Evolutionary conservation across 805 yeast species (phyloP).

Genomic region (Yamadazyma sp.): DNA sequence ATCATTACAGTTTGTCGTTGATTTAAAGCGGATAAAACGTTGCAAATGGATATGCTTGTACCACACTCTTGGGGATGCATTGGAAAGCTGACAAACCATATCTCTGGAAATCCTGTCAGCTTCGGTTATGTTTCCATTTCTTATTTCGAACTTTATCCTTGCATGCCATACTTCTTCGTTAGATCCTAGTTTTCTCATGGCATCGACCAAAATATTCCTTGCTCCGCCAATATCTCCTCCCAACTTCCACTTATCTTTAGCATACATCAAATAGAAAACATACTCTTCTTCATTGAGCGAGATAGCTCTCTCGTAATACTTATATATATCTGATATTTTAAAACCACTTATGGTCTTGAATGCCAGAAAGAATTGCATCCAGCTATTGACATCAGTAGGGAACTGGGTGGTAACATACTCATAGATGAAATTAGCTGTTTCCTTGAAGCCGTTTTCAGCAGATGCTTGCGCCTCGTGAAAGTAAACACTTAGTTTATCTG

Average conservation of each 20-base stretch:
- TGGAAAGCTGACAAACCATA: conserved; percentile 18
- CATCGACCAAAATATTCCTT: conserved; percentile 49
- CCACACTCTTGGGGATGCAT: conserved; percentile 52
- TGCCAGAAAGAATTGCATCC: conserved; percentile 48
- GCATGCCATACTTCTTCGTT: conserved; percentile 69
- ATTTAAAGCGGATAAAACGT: conserved; percentile 15
- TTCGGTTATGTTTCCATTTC: conserved; percentile 36
- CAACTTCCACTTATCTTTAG: conserved; percentile 64
- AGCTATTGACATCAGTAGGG: conserved; percentile 48
- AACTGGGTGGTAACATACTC: conserved; percentile 44
- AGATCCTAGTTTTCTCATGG: conserved; percentile 42
- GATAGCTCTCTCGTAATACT: conserved; percentile 55
- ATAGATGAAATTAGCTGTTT: conserved; percentile 49
- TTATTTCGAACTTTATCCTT: conserved; percentile 61
- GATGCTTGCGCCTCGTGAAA: conserved; percentile 10
- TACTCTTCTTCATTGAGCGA: conserved; percentile 48
- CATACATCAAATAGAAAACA: conserved; percentile 62
- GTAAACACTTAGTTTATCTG: conserved; percentile 8
- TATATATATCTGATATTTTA: conserved; percentile 20
- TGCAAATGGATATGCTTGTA: conserved; percentile 46
- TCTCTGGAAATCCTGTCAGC: conserved; percentile 36
- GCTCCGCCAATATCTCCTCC: conserved; percentile 52
- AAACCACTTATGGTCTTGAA: conserved; percentile 17
- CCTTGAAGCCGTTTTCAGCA: conserved; percentile 33
- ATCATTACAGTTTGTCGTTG: conserved; percentile 6